Conservation (phyloP, 1,284 basidiomycete species). For the Papiliotrema flavescens region DNA sequence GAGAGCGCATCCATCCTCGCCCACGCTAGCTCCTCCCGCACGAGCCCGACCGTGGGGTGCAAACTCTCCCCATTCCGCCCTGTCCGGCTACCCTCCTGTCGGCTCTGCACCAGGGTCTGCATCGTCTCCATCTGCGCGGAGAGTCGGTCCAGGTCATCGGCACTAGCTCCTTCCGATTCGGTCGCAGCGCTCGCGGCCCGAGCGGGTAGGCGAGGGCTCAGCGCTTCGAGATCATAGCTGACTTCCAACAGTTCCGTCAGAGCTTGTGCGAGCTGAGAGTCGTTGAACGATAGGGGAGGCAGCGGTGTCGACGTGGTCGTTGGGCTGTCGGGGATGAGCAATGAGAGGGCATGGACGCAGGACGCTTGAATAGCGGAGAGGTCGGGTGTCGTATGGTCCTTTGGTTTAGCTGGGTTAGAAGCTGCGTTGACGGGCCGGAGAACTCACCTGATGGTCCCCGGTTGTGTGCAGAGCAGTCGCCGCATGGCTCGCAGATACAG, state of each 20-base stretch:
- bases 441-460: no score
- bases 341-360: not conserved
- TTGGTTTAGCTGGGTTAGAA: not conserved
- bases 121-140: not conserved
- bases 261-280: conserved; percentile 24
- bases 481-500: no score
- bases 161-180: not conserved
- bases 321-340: conserved; percentile 1
- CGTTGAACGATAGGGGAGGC: not conserved
- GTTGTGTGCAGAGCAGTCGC: no score
- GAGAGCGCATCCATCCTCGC: conserved; percentile 29
- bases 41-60: conserved; percentile 22
- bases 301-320: not conserved
- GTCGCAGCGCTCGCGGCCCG: not conserved
- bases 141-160: not conserved
- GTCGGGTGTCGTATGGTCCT: not conserved
- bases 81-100: not conserved
- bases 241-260: conserved; percentile 39
- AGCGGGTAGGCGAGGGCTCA: conserved; percentile 11
- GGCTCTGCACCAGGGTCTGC: not conserved
- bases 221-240: conserved; percentile 36
- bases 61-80: conserved; percentile 1
- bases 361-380: not conserved
- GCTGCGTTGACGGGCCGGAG: no score
- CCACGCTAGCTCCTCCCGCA: conserved; percentile 34